Evolutionary conservation across 768 basidiomycete genomes (phyloP), one percentile per base, ranked within the genome.

Genomic region (Russula griseocarnosa): DNA sequence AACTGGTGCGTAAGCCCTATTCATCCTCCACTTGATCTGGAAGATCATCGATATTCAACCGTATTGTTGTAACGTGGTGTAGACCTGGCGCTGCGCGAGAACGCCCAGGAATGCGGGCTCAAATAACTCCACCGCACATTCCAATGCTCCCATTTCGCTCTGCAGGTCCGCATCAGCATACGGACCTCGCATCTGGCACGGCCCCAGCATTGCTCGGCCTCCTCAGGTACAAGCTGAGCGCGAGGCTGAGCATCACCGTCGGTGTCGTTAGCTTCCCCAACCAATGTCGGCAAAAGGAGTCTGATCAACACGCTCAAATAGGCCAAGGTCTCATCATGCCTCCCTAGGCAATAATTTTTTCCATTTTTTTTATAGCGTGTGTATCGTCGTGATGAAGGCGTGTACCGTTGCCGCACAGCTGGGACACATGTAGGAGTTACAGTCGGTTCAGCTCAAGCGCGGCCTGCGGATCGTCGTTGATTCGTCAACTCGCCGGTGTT

Each of bases 401-500:
- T n/a, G n/a, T n/a, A n/a, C n/a, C n/a, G n/a, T n/a, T n/a, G n/a
- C n/a, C n/a, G n/a, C n/a, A 5, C 16, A 18, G 11, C 97, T n/a
- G 0, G 96, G 96, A 3, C 93, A 94, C 71, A 98, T 96, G 8
- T 90, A 91, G 64, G 90, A 92, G 36, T 78, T 97, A 20, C 95
- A 99, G 75, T 90, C 90, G 7, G 77, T 98, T 6, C 92, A 92
- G 66, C 80, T 99, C 4, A 95, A 98, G 73, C 90, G 94, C 50
- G 93, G 94, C 0, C 82, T 99, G 71, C 85, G 88, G 61, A 87
- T 98, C 42, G 82, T 98, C 7, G 96, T n/a, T n/a, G n/a, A n/a
- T n/a, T n/a, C n/a, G n/a, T n/a, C n/a, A n/a, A 98, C 75, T 97
- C 94, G 44, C 96, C 96, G 0, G 97, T 99, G 1, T 92, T 97